Evolutionary conservation across 495 filamentous ascomycete species (phyloP).

Genomic region (Daldinia caldariorum): DNA sequence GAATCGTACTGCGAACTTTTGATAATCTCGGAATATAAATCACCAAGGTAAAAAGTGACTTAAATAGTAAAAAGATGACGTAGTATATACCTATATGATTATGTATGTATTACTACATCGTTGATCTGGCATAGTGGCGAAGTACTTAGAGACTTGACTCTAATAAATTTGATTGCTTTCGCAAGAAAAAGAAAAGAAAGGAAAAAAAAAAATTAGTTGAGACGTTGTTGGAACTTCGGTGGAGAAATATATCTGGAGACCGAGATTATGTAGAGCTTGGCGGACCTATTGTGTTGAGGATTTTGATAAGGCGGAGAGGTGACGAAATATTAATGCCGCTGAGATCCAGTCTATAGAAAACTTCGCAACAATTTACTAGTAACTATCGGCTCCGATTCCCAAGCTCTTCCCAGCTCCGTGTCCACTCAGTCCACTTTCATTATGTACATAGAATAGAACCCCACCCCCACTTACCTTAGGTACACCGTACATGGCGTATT

Average conservation of each 20-base stretch:
- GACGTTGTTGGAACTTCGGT: constrained; percentile 9
- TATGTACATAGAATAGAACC: constrained; percentile 15
- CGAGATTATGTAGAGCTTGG: constrained; percentile 13
- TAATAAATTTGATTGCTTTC: constrained; percentile 1
- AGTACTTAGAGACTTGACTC: not conserved
- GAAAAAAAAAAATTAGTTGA: constrained; percentile 1
- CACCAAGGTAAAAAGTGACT: not conserved
- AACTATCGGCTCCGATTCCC: constrained; percentile 12
- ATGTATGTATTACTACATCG: not conserved
- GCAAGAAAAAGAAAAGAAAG: not conserved
- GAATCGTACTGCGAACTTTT: not conserved
- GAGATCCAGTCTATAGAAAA: not conserved
- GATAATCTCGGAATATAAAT: not conserved
- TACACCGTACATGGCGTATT: too few species aligned
- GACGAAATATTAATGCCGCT: constrained; percentile 44
- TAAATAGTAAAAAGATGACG: constrained; percentile 19
- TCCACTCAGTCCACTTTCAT: constrained; percentile 9
- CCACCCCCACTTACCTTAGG: constrained; percentile 12
- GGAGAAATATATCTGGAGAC: constrained; percentile 3
- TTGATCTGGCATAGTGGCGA: constrained; percentile 16
- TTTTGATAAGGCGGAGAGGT: constrained; percentile 22
- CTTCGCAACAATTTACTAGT: too few species aligned
- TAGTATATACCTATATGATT: constrained; percentile 8
- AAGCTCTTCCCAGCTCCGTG: too few species aligned
- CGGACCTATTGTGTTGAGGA: constrained; percentile 20